Evolutionary conservation across 2,329 filamentous ascomycete genomes (phyloP).

Genomic region (Aureobasidium sp.): DNA sequence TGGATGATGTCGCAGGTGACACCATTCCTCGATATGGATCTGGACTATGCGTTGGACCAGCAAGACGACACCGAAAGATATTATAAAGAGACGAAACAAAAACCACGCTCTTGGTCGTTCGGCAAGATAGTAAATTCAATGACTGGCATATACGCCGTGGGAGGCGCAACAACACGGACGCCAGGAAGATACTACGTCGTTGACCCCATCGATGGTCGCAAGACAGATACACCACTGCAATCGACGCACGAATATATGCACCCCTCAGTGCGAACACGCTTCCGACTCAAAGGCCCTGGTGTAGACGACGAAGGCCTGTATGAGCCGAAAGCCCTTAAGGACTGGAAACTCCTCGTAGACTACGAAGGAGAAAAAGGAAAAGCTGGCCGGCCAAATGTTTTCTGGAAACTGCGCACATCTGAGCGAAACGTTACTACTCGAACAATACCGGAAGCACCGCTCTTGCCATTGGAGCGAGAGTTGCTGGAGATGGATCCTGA

Average conservation of each 20-base stretch:
- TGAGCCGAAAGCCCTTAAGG: conserved; percentile 34
- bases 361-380: conserved; percentile 27
- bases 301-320: conserved; percentile 37
- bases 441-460: conserved; percentile 35
- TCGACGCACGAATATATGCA: conserved; percentile 46
- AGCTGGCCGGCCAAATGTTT: conserved; percentile 29
- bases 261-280: conserved; percentile 37
- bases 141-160: conserved; percentile 38
- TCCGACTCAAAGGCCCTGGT: conserved; percentile 38
- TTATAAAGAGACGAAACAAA: conserved; percentile 33
- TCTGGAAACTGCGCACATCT: conserved; percentile 32
- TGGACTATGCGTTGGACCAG: conserved; percentile 39
- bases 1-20: conserved; percentile 50
- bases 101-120: conserved; percentile 40
- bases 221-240: conserved; percentile 35
- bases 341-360: conserved; percentile 41
- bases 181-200: conserved; percentile 40
- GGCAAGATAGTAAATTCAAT: conserved; percentile 39
- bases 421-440: conserved; percentile 29
- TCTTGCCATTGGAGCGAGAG: conserved; percentile 38
- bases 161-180: conserved; percentile 37
- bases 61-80: conserved; percentile 37
- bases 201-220: conserved; percentile 34
- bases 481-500: conserved; percentile 32
- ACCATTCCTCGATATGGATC: conserved; percentile 39